These are phyloP conservation scores for Hirsutella thompsonii DNA, from an alignment of 2,329 filamentous ascomycete genomes.

Conservation along the genomic window DNA sequence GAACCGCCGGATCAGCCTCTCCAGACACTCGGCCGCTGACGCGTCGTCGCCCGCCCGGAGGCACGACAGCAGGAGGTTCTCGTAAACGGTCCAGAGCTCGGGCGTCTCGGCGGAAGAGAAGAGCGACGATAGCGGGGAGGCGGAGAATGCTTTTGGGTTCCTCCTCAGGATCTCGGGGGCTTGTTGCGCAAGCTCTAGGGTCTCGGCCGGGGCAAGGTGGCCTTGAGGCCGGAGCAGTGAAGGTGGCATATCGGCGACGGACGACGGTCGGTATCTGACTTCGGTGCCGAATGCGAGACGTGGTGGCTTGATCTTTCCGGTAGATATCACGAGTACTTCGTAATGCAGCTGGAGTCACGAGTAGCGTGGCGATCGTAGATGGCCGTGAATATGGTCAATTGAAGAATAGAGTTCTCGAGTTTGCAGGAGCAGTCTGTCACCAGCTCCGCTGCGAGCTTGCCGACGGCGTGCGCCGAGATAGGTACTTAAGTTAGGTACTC, in stretches of 20 bases:
- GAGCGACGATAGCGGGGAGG: constrained; percentile 39
- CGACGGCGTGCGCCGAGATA: background rate
- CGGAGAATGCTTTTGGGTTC: constrained; percentile 39
- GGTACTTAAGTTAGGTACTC: background rate
- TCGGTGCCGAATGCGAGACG: too few relatives aligned
- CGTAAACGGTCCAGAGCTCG: constrained; percentile 74
- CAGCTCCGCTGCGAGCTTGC: too few relatives aligned
- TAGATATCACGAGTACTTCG: too few relatives aligned
- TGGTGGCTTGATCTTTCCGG: too few relatives aligned
- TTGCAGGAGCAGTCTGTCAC: too few relatives aligned
- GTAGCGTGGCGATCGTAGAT: too few relatives aligned
- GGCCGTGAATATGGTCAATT: constrained; percentile 10
- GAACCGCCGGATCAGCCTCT: constrained; percentile 67
- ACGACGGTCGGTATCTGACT: background rate
- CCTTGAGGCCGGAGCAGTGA: constrained; percentile 44
- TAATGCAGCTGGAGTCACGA: too few relatives aligned
- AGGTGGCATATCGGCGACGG: constrained; percentile 23
- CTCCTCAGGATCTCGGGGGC: constrained; percentile 42
- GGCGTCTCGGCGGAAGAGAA: constrained; percentile 53
- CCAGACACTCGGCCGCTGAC: constrained; percentile 62
- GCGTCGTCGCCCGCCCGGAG: constrained; percentile 74
- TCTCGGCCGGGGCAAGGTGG: constrained; percentile 41
- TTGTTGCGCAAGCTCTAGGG: constrained; percentile 46
- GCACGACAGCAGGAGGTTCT: constrained; percentile 76
- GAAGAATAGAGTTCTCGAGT: too few relatives aligned